These are phyloP conservation scores for Paecilomyces variotii DNA, from an alignment of 2,329 filamentous ascomycete species.

Conservation along the genomic window DNA sequence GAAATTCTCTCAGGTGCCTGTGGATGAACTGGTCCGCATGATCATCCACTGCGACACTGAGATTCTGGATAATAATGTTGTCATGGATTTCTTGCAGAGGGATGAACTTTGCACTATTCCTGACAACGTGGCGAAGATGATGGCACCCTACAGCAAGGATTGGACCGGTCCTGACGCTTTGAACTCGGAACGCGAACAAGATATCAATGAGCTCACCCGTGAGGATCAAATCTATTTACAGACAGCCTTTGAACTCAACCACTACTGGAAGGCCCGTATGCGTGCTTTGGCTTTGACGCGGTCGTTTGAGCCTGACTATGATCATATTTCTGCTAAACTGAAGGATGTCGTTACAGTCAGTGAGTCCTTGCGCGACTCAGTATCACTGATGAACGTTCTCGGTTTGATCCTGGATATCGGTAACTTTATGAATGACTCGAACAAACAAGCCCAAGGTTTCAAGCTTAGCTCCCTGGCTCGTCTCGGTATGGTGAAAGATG, in stretches of 20 bases:
- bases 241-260: constrained; percentile 87
- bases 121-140: constrained; percentile 80
- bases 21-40: constrained; percentile 82
- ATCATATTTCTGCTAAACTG: constrained; percentile 79
- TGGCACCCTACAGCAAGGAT: constrained; percentile 94
- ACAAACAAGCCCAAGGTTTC: constrained; percentile 96
- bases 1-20: constrained; percentile 78
- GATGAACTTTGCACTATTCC: constrained; percentile 89
- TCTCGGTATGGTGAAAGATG: constrained; percentile 95
- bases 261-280: constrained; percentile 99
- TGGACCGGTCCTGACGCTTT: constrained; percentile 84
- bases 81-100: constrained; percentile 94
- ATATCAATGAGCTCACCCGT: constrained; percentile 78
- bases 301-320: constrained; percentile 80
- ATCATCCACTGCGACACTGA: constrained; percentile 92
- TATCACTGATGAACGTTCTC: constrained; percentile 90
- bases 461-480: constrained; percentile 91
- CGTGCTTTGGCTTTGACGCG: constrained; percentile 77
- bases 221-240: constrained; percentile 94
- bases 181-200: constrained; percentile 70
- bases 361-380: constrained; percentile 82
- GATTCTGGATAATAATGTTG: constrained; percentile 77
- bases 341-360: constrained; percentile 79
- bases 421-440: constrained; percentile 99
- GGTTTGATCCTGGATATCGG: constrained; percentile 95